phyloP scores from a whole-genome alignment of 768 basidiomycete genomes.

The Lyophyllum decastes region DNA sequence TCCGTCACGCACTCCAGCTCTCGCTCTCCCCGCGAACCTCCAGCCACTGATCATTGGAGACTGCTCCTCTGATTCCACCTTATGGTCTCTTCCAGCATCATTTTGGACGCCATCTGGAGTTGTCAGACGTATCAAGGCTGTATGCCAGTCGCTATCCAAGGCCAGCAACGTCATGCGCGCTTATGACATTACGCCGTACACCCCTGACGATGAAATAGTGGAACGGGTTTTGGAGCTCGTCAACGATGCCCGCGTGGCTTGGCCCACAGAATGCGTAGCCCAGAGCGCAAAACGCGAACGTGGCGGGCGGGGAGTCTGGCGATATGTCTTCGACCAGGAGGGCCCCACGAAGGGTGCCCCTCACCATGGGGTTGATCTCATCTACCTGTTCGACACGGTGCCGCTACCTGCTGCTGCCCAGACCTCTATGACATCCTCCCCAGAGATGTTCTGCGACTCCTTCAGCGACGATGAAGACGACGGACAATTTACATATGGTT shows the following conservation, averaged over 20 bases:
- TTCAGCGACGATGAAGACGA: conserved; percentile 35
- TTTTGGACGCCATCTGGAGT: conserved; percentile 64
- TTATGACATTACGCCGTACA: conserved; percentile 69
- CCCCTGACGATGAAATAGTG: conserved; percentile 64
- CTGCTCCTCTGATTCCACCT: conserved; percentile 60
- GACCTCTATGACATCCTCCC: conserved; percentile 13
- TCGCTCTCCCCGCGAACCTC: conserved; percentile 30
- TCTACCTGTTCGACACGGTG: conserved; percentile 80
- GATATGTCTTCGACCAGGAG: conserved; percentile 84
- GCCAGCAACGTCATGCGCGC: conserved; percentile 63
- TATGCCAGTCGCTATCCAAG: conserved; percentile 69
- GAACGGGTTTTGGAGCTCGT: conserved; percentile 74
- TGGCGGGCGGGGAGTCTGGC: conserved; percentile 66
- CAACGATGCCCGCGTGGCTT: conserved; percentile 73
- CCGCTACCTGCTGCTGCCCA: conserved; percentile 46
- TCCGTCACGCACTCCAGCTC: conserved; percentile 20
- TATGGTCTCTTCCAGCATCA: conserved; percentile 62
- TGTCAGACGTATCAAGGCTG: conserved; percentile 69
- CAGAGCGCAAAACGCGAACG: conserved; percentile 49
- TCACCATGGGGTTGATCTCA: conserved; percentile 71
- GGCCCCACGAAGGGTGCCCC: conserved; percentile 63
- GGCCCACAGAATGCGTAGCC: conserved; percentile 72
- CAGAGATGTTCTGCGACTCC: conserved; percentile 33
- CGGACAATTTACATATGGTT: conserved; percentile 28
- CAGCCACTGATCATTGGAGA: conserved; percentile 82